These are phyloP conservation scores for Leccinum imitatum DNA, from an alignment of 768 basidiomycete genomes.

Conservation along the genomic window DNA sequence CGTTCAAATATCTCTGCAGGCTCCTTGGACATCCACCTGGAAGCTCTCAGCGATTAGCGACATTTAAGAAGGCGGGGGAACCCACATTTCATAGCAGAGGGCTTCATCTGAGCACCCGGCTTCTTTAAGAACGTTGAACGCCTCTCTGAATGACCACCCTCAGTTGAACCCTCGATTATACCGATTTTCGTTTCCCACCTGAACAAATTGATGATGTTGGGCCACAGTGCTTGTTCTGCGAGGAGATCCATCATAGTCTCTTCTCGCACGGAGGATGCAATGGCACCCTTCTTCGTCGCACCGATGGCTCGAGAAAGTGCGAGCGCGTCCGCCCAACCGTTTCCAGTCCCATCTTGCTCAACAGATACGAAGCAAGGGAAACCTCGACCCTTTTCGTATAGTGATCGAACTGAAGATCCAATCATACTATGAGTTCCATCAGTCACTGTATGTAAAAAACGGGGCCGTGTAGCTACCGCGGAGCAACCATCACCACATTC, in stretches of 20 bases:
- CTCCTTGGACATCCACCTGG: conserved; percentile 73
- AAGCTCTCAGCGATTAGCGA: neutral
- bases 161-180: neutral
- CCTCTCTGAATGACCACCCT: conserved; percentile 43
- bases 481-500: conserved; percentile 67
- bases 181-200: conserved; percentile 32
- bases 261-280: conserved; percentile 59
- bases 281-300: conserved; percentile 62
- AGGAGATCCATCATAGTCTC: conserved; percentile 67
- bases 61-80: neutral
- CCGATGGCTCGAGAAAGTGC: conserved; percentile 59
- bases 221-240: conserved; percentile 67
- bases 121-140: conserved; percentile 60
- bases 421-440: conserved; percentile 49
- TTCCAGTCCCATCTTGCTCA: conserved; percentile 58
- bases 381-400: conserved; percentile 58
- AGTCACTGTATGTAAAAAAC: neutral
- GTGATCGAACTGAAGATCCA: conserved; percentile 60
- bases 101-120: conserved; percentile 68
- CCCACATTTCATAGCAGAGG: conserved; percentile 62
- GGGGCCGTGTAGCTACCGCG: conserved; percentile 36
- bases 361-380: conserved; percentile 67
- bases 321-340: conserved; percentile 45
- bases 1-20: conserved; percentile 69
- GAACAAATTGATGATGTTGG: conserved; percentile 64